These are phyloP conservation scores for Penicillium coprophilum DNA, from an alignment of 495 filamentous ascomycete species.

Conservation along the genomic window DNA sequence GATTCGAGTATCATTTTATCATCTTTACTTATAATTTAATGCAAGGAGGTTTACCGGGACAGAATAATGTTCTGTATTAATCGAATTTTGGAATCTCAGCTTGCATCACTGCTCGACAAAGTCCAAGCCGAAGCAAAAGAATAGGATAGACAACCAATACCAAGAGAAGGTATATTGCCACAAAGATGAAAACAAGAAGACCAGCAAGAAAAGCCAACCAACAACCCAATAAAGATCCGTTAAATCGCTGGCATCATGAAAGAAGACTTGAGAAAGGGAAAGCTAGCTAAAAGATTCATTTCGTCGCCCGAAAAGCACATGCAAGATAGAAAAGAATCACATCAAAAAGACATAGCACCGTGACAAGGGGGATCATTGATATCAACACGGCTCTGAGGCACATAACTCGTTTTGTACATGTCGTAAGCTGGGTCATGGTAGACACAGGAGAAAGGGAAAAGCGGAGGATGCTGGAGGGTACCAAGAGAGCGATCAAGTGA, in stretches of 20 bases:
- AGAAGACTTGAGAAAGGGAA: neutral
- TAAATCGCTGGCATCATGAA: conserved; percentile 4
- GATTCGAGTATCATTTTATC: neutral
- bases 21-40: neutral
- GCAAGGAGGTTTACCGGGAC: neutral
- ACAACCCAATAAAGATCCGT: conserved; percentile 5
- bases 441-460: conserved; percentile 3
- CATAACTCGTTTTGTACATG: conserved; percentile 17
- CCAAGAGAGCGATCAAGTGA: conserved; percentile 31
- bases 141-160: neutral
- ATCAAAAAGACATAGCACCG: conserved; percentile 13
- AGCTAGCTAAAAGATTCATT: conserved; percentile 6
- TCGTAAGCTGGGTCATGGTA: conserved; percentile 2
- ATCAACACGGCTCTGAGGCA: conserved; percentile 10
- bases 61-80: neutral
- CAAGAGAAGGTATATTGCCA: neutral
- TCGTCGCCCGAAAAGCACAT: conserved; percentile 4
- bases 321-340: conserved; percentile 5
- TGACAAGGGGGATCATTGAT: conserved; percentile 10
- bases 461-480: neutral
- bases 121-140: neutral
- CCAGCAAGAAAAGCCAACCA: neutral
- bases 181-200: neutral
- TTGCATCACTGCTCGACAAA: neutral
- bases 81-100: neutral